A percentile compares a stretch with the other conserved stretches of the same genome.
phyloP scores from a whole-genome alignment of 768 basidiomycete species.

The Pisolithus sp. region DNA sequence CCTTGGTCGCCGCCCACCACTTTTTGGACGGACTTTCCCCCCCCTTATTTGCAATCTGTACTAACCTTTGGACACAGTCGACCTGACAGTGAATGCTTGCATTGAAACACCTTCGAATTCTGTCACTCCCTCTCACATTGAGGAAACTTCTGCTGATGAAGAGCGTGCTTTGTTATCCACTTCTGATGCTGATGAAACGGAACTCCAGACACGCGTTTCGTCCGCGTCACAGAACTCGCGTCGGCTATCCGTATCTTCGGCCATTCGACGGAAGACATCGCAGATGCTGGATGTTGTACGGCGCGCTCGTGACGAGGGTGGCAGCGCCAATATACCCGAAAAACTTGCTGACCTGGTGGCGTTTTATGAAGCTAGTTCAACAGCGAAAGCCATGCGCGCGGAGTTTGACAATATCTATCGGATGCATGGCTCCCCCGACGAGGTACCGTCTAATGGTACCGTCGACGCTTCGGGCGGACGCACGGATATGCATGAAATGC shows the following conservation, averaged over 20 bases:
- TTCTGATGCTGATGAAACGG: slow-evolving; percentile 40
- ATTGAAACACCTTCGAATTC: slow-evolving; percentile 30
- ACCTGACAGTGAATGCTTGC: slow-evolving; percentile 60
- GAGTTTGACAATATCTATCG: slow-evolving; percentile 49
- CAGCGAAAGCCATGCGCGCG: slow-evolving; percentile 52
- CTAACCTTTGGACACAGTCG: slow-evolving; percentile 38
- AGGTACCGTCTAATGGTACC: slow-evolving; percentile 21
- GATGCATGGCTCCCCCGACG: slow-evolving; percentile 5
- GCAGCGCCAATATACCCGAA: slow-evolving; percentile 38
- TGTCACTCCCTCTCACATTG: slow-evolving; percentile 29
- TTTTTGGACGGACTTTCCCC: no score
- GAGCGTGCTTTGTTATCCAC: slow-evolving; percentile 56
- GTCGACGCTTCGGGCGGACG: slow-evolving; percentile 18
- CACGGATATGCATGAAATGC: slow-evolving; percentile 38
- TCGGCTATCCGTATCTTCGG: slow-evolving; percentile 41
- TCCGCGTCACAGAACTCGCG: slow-evolving; percentile 20
- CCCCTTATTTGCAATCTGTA: no score
- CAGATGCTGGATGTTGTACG: slow-evolving; percentile 59
- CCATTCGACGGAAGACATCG: slow-evolving; percentile 67
- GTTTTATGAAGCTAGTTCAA: slow-evolving; percentile 59
- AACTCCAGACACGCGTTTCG: slow-evolving; percentile 37
- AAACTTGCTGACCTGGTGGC: slow-evolving; percentile 68
- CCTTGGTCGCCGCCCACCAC: no score
- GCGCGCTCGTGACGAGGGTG: slow-evolving; percentile 24
- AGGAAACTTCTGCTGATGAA: slow-evolving; percentile 48